Evolutionary conservation across 1,284 basidiomycete genomes (phyloP).

Genomic region (Phlebopus sp.): DNA sequence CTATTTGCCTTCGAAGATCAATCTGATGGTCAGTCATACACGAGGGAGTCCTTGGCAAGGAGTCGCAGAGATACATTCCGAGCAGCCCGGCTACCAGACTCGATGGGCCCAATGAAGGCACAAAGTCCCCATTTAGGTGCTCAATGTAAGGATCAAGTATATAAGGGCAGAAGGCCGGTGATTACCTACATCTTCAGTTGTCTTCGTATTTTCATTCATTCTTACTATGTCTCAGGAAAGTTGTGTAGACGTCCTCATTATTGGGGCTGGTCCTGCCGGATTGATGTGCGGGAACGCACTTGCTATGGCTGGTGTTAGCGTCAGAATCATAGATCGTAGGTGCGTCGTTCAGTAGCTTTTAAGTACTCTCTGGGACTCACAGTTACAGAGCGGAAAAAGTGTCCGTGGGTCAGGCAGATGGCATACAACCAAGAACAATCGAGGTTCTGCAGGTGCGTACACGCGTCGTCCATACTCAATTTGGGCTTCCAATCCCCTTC

Average conservation of each 20-base stretch:
- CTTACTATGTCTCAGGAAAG: no score
- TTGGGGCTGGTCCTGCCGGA: conserved; percentile 53
- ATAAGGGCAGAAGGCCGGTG: no score
- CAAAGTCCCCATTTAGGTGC: no score
- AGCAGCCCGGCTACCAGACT: no score
- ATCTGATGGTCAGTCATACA: no score
- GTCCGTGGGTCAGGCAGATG: conserved; percentile 70
- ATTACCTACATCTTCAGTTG: no score
- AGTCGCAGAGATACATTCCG: no score
- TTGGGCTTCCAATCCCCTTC: background rate
- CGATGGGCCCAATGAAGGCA: no score
- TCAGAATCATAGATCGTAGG: conserved; percentile 65
- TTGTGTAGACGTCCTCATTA: conserved; percentile 49
- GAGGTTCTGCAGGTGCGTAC: conserved; percentile 63
- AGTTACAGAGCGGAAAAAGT: conserved; percentile 49
- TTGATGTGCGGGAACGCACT: conserved; percentile 61
- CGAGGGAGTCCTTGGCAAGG: no score
- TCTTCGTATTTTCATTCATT: no score
- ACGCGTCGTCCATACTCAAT: background rate
- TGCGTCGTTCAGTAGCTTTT: conserved; percentile 21
- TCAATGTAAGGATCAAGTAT: no score
- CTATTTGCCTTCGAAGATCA: no score
- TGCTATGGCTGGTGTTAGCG: conserved; percentile 53
- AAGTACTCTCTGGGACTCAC: background rate
- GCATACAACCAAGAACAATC: conserved; percentile 70